These are phyloP conservation scores for Encephalitozoon romaleae DNA, from an alignment of 371 early-diverging fungal species.

Conservation along the genomic window DNA sequence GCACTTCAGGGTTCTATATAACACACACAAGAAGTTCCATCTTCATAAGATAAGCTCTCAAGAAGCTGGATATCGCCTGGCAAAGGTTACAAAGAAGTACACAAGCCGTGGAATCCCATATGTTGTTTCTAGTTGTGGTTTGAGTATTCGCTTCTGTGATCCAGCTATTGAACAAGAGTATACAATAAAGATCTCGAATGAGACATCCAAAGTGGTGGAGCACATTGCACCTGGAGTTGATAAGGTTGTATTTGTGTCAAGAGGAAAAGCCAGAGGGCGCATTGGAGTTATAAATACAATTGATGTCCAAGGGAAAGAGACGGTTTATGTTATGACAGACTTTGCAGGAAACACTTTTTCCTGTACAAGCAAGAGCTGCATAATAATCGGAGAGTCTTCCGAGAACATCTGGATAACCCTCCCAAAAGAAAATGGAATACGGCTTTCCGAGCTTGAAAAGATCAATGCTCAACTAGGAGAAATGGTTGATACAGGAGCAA, in stretches of 20 bases:
- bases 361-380: constrained; percentile 78
- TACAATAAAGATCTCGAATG: constrained; percentile 89
- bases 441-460: constrained; percentile 45
- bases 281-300: constrained; percentile 90
- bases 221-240: constrained; percentile 86
- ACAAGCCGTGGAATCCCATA: constrained; percentile 86
- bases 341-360: constrained; percentile 74
- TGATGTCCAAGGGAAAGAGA: constrained; percentile 66
- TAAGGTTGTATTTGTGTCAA: constrained; percentile 85
- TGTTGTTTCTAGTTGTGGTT: constrained; percentile 94
- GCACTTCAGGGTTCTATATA: constrained; percentile 96
- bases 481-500: constrained; percentile 22
- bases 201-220: constrained; percentile 78
- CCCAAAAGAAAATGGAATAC: constrained; percentile 60
- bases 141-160: constrained; percentile 97
- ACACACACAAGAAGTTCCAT: constrained; percentile 94
- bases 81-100: constrained; percentile 85
- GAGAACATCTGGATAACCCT: constrained; percentile 58
- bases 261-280: constrained; percentile 97
- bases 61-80: constrained; percentile 95
- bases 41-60: constrained; percentile 94
- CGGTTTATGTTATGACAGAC: constrained; percentile 88
- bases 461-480: constrained; percentile 57
- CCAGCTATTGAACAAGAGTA: constrained; percentile 94
- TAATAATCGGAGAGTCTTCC: constrained; percentile 73